These are phyloP conservation scores for Saprolegnia parasitica DNA, from an alignment of 352 stramenopile species.

Conservation along the genomic window DNA sequence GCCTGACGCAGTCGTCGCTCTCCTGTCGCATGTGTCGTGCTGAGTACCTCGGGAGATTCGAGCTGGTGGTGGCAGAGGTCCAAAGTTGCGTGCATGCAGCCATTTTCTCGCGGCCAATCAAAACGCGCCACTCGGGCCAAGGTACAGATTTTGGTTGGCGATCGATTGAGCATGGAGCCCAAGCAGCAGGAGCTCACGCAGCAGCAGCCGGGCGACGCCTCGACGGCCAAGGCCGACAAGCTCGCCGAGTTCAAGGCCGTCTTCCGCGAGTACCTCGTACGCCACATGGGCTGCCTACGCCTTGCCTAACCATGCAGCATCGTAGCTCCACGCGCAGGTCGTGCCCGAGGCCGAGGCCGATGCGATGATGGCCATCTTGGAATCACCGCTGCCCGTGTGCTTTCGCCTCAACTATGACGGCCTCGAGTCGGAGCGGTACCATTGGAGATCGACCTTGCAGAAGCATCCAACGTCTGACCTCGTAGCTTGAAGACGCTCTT, in stretches of 20 bases:
- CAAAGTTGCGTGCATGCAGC: background rate
- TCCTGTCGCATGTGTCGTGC: background rate
- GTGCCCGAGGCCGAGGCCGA: slow-evolving; percentile 54
- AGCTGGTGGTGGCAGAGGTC: no score
- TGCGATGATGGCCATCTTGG: slow-evolving; percentile 63
- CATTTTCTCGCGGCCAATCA: background rate
- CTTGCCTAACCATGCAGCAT: background rate
- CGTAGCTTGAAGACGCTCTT: slow-evolving; percentile 48
- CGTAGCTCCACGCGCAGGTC: slow-evolving; percentile 53
- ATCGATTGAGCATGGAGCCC: background rate
- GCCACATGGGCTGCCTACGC: background rate
- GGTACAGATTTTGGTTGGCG: background rate
- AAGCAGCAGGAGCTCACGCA: background rate
- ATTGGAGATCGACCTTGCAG: background rate
- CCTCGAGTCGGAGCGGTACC: slow-evolving; percentile 43
- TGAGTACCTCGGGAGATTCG: no score
- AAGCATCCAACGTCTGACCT: background rate
- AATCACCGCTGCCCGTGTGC: slow-evolving; percentile 69
- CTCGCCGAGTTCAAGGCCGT: slow-evolving; percentile 77
- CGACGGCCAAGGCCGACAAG: slow-evolving; percentile 26
- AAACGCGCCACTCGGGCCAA: background rate
- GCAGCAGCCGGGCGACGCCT: background rate
- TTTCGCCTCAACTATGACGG: slow-evolving; percentile 81
- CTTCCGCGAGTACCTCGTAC: slow-evolving; percentile 73
- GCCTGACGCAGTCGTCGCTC: slow-evolving; percentile 1